Base-by-base conservation (phyloP, 441 rosid genomes). In the Erodium chrysanthum region DNA sequence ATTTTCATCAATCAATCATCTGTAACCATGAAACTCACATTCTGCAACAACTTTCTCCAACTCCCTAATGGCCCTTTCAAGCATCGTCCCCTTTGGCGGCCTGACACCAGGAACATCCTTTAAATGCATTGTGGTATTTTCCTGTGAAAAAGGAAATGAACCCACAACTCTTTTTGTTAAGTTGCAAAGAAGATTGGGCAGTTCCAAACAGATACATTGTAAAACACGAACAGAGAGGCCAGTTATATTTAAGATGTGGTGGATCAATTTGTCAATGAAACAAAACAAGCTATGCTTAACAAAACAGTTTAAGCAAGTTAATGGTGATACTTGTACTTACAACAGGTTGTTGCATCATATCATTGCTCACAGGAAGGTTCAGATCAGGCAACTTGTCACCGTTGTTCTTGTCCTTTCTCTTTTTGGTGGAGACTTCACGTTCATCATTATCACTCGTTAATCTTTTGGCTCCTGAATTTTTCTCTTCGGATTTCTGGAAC, bases 61-160 rank as follows among this genome's bases (percentile, higher is more conserved):
- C 66, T 80, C 83, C 69, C 77, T 74, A 65, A 80, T 72, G 37
- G 83, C 80, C 73, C 74, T 80, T 70, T 80, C 83, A 72, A 76
- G 80, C 74, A 66, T 70, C 9, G 73, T 66, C 14, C 73, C 74
- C 68, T 80, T 80, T 29, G 69, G 76, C 67, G 69, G 76, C 67
- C 73, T 74, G 66, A 73, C 31, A 68, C 56, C 48, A 44, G 69
- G 65, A 64, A 61, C 68, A 66, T 79, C 80, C 73, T 76, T 76
- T 54, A 44, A 50, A 64, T 71, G 65, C 66, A 33, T 42, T 20
- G 66, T 42, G 29, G 70, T 37, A 54, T 44, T 78, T 73, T 73
- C 70, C 79, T 78, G 79, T 33, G 8, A 33, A 33, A 33, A 33
- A 33, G 37, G 37, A 33, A 33, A 33, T 3, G 0, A 33, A 33